Evolutionary conservation across 768 basidiomycete species (phyloP).

Genomic region (Tephrocybe sp.): DNA sequence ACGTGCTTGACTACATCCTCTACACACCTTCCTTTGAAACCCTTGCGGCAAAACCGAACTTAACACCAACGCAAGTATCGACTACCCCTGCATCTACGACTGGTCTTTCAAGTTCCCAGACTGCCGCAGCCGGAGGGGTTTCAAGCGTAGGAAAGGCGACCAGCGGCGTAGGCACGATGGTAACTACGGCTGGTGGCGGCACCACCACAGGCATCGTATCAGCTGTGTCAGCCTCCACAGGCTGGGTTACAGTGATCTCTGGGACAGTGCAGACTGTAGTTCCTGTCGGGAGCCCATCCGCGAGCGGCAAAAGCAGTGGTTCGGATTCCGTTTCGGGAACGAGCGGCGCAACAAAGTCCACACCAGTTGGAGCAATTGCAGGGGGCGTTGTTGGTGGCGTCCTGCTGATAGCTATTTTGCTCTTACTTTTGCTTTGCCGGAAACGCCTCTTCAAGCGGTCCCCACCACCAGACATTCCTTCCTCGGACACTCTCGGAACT

Average conservation of each 20-base stretch:
- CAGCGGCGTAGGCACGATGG: too few relatives aligned
- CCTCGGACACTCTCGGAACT: background rate
- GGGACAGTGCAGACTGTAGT: background rate
- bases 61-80: background rate
- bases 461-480: background rate
- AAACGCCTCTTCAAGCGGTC: background rate
- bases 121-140: too few relatives aligned
- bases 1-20: slow-evolving; percentile 27
- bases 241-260: background rate
- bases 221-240: background rate
- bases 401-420: background rate
- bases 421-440: background rate
- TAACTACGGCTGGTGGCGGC: too few relatives aligned
- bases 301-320: background rate
- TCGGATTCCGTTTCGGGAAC: background rate
- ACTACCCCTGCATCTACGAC: background rate
- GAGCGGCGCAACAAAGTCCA: background rate
- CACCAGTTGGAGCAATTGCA: slow-evolving; percentile 9
- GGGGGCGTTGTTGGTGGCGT: slow-evolving; percentile 12
- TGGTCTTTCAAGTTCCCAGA: background rate
- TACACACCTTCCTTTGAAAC: slow-evolving; percentile 23
- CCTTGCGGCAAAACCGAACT: slow-evolving; percentile 2
- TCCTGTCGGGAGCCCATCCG: background rate
- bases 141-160: too few relatives aligned
- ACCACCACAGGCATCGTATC: background rate